Base-by-base conservation (phyloP, 2,329 filamentous ascomycete genomes). In the Epichloe uncinata region DNA sequence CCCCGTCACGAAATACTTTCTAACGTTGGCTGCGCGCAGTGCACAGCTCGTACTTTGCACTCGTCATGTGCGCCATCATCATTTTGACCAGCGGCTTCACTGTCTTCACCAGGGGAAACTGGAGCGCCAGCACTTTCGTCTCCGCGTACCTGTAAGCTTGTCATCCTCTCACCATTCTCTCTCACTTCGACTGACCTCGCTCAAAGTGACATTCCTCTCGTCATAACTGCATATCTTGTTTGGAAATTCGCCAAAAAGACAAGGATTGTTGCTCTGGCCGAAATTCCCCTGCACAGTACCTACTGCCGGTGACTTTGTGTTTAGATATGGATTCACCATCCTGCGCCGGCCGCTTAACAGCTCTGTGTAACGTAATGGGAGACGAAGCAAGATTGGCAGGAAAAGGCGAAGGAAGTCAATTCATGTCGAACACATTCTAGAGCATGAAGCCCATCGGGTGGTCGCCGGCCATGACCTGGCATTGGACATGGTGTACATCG, bases 221-320 rank as follows among this genome's bases (percentile, higher is more conserved):
- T 83, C 0, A 55, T 76, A 1, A 61, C 59, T 8, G 74, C 77
- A 8, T 87, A 76, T 57, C 54, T 74, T 12, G 72, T 78, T 43
- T 87, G 82, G 78, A 87, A 87, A 63, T 62, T 81, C 36, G 66
- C 75, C 59, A 84, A 83, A 60, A 74, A 77, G 55, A 83, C 82
- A 0, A 75, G 74, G 50, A 59, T 78, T 9, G 66, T 77, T 7
- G 61, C 71, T 0, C 61, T 82, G 4, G 63, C 69, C 11, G 67
- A 72, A 4, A 73, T 82, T 37, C 74, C 77, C 0, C 62, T 82
- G 0, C 36, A 30, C 26, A 30, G 8, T 30, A 30, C 26, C 26
- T 9, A 4, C 26, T 30, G 26, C 9, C 4, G 8, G 26, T 9
- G 26, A 30, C 26, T 30, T 8, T 30, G 8, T 9, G 8, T 30